These are phyloP conservation scores for Cyclocybe aegerita DNA, from an alignment of 768 basidiomycete species.

Conservation along the genomic window DNA sequence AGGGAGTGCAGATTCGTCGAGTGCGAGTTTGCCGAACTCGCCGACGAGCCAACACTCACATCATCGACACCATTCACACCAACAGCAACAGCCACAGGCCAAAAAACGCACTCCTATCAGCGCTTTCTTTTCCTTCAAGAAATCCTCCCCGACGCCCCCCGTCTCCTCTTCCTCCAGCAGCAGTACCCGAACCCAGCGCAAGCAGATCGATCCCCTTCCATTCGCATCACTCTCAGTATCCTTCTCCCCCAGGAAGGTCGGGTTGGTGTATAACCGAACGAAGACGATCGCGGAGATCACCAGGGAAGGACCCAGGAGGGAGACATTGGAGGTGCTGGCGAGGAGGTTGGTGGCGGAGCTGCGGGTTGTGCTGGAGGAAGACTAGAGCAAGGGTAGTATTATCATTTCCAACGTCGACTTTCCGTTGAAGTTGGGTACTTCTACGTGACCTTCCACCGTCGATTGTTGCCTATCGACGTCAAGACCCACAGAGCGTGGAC, in stretches of 20 bases:
- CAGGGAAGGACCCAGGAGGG: constrained; percentile 33
- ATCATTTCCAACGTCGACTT: too few relatives aligned
- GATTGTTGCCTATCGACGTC: too few relatives aligned
- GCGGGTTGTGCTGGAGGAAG: constrained; percentile 34
- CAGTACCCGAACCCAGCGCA: constrained; percentile 2
- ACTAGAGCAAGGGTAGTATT: too few relatives aligned
- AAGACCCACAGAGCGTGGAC: too few relatives aligned
- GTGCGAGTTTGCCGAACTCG: background rate
- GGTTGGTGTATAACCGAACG: constrained; percentile 38
- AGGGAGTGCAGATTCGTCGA: background rate
- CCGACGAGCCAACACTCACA: background rate
- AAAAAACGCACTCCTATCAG: background rate
- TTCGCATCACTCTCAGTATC: constrained; percentile 39
- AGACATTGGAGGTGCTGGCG: constrained; percentile 57
- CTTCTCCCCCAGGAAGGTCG: constrained; percentile 42
- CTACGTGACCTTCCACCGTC: too few relatives aligned
- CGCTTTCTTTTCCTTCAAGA: constrained; percentile 6
- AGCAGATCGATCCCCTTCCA: constrained; percentile 28
- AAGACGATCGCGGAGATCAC: constrained; percentile 56
- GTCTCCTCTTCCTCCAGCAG: constrained; percentile 7
- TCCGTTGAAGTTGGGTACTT: too few relatives aligned
- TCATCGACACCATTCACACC: constrained; percentile 1
- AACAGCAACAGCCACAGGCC: constrained; percentile 4
- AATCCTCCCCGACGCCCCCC: constrained; percentile 3
- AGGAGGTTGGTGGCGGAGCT: constrained; percentile 51